phyloP scores from a whole-genome alignment of 352 stramenopile genomes.

The Phytophthora pistaciae region DNA sequence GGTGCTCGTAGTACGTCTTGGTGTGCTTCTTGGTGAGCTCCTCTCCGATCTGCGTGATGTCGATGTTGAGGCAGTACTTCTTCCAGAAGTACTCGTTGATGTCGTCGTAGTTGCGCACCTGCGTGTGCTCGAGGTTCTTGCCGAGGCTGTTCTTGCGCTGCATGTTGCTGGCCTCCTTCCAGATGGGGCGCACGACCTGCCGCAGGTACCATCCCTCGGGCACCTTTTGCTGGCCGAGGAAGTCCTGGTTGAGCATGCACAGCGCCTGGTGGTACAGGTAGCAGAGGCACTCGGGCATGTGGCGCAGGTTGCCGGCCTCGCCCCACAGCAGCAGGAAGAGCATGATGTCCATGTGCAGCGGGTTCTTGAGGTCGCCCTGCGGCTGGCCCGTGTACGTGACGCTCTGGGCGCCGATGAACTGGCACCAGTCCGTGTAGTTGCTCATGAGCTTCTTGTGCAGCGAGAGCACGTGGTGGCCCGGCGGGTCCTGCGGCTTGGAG shows the following conservation, averaged over 20 bases:
- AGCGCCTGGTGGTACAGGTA: conserved; percentile 95
- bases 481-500: conserved; percentile 48
- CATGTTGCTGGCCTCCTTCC: conserved; percentile 76
- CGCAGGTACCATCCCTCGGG: conserved; percentile 64
- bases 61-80: conserved; percentile 66
- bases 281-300: conserved; percentile 97
- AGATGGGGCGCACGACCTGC: conserved; percentile 65
- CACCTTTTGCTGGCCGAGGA: conserved; percentile 56
- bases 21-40: conserved; percentile 68
- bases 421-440: conserved; percentile 76
- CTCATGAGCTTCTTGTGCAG: conserved; percentile 72
- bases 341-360: conserved; percentile 92
- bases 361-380: conserved; percentile 64
- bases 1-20: conserved; percentile 85
- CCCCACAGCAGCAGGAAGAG: conserved; percentile 97
- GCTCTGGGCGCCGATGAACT: conserved; percentile 52
- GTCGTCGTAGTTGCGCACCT: conserved; percentile 84
- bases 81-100: conserved; percentile 89
- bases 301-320: conserved; percentile 95
- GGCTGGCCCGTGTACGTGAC: conserved; percentile 48
- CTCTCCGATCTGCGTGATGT: conserved; percentile 56
- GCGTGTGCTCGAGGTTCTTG: conserved; percentile 71
- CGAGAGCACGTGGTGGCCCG: conserved; percentile 54
- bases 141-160: conserved; percentile 66
- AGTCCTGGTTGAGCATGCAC: conserved; percentile 61